A percentile compares a stretch with the other conserved stretches of the same genome.
phyloP scores from a whole-genome alignment of 78 protist species.

The Dictyostelium capitatum region DNA sequence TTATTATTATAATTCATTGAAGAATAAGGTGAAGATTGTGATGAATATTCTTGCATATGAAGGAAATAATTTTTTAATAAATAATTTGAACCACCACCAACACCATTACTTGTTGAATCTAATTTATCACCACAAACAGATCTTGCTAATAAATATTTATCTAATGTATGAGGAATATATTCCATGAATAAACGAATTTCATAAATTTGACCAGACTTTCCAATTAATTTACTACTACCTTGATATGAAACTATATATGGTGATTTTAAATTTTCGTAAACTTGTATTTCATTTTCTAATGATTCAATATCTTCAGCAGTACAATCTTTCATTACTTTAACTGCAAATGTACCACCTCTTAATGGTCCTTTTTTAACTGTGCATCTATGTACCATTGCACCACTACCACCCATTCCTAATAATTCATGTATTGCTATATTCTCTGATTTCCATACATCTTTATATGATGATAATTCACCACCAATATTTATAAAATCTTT shows the following conservation, averaged over 20 bases:
- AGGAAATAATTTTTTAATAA: slow-evolving; percentile 20
- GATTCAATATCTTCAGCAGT: not conserved
- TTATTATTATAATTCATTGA: not conserved
- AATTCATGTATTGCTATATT: slow-evolving; percentile 22
- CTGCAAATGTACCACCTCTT: slow-evolving; percentile 40
- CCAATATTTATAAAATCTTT: slow-evolving; percentile 19
- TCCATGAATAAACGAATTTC: slow-evolving; percentile 32
- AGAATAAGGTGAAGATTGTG: slow-evolving; percentile 3
- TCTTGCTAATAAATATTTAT: slow-evolving; percentile 21
- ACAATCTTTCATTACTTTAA: slow-evolving; percentile 36
- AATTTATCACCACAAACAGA: not conserved
- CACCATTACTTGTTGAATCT: not conserved
- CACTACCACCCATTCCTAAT: slow-evolving; percentile 46
- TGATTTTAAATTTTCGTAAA: not conserved
- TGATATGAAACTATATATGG: slow-evolving; percentile 7
- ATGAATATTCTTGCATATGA: slow-evolving; percentile 13
- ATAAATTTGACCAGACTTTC: not conserved
- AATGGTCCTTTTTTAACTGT: slow-evolving; percentile 25
- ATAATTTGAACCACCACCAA: slow-evolving; percentile 6
- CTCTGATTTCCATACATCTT: slow-evolving; percentile 22
- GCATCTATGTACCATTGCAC: slow-evolving; percentile 24
- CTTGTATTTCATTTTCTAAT: slow-evolving; percentile 4
- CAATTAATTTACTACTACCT: not conserved
- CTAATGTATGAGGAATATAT: slow-evolving; percentile 14
- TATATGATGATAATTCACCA: slow-evolving; percentile 6